Evolutionary conservation across 495 filamentous ascomycete genomes (phyloP).

Genomic region (Mytilinidion resinicola): DNA sequence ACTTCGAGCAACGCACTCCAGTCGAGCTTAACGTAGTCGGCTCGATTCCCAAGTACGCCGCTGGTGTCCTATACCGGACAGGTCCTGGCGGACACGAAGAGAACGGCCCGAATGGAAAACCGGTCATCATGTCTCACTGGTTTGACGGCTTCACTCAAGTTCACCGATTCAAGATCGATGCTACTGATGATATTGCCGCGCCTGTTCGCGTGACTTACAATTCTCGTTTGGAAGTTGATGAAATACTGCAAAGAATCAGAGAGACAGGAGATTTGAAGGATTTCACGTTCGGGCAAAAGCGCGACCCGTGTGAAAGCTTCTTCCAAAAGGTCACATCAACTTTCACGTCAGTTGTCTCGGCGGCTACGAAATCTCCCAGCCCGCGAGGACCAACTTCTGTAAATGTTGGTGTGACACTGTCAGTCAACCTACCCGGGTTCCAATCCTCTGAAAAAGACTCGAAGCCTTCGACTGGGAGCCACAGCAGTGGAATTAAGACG

Average conservation of each 20-base stretch:
- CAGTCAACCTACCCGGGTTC: conserved; percentile 51
- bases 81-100: conserved; percentile 59
- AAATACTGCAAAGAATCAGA: conserved; percentile 48
- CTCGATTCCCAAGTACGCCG: conserved; percentile 27
- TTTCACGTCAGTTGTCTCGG: conserved; percentile 30
- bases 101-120: conserved; percentile 49
- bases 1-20: conserved; percentile 19
- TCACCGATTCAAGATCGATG: conserved; percentile 61
- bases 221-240: conserved; percentile 58
- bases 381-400: not conserved
- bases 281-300: conserved; percentile 56
- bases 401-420: conserved; percentile 59
- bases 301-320: conserved; percentile 62
- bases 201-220: conserved; percentile 54
- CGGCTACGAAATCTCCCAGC: not conserved
- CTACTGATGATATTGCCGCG: conserved; percentile 25
- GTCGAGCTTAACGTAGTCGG: conserved; percentile 21
- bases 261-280: conserved; percentile 43
- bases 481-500: conserved; percentile 36
- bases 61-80: conserved; percentile 64
- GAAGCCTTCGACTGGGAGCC: not conserved
- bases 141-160: conserved; percentile 74
- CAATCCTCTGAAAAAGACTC: conserved; percentile 3
- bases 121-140: conserved; percentile 61
- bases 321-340: conserved; percentile 60